Conservation (phyloP, 495 filamentous ascomycete genomes). For the Rusavskia elegans region DNA sequence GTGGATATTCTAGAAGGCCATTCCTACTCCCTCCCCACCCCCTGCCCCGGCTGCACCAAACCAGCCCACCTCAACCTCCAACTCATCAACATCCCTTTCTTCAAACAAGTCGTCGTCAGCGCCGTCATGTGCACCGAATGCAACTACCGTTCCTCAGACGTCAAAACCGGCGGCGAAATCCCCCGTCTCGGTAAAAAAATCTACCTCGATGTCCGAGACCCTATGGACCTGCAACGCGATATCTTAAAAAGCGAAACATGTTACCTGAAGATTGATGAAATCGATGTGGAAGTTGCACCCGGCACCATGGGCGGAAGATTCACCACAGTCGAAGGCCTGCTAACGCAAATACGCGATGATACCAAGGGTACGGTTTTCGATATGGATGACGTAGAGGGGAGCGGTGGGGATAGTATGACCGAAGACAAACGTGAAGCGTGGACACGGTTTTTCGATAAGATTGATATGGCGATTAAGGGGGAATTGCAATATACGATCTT, state of each 20-base stretch:
- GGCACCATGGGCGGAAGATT: constrained; percentile 94
- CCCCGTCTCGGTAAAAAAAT: constrained; percentile 78
- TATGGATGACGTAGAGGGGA: constrained; percentile 31
- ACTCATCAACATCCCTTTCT: constrained; percentile 90
- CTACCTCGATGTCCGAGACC: constrained; percentile 52
- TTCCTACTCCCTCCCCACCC: constrained; percentile 77
- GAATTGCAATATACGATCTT: constrained; percentile 73
- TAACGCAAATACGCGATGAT: constrained; percentile 88
- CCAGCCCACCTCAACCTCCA: constrained; percentile 79
- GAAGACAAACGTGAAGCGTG: constrained; percentile 49
- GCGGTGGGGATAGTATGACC: constrained; percentile 55
- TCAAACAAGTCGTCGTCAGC: constrained; percentile 89
- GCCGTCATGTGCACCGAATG: constrained; percentile 76
- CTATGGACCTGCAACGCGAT: constrained; percentile 73
- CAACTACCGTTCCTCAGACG: constrained; percentile 87
- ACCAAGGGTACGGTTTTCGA: constrained; percentile 76
- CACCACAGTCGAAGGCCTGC: constrained; percentile 86
- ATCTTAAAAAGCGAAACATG: constrained; percentile 95
- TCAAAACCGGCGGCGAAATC: constrained; percentile 89
- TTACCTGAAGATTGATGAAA: constrained; percentile 65
- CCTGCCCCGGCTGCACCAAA: constrained; percentile 79
- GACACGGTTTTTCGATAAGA: constrained; percentile 60
- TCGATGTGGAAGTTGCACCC: constrained; percentile 67
- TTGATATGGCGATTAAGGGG: constrained; percentile 65
- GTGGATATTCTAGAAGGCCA: constrained; percentile 76